Evolutionary conservation across 192 early-diverging fungal genomes (phyloP), one percentile per base, ranked within the genome.

Genomic region (Backusella macrospora): DNA sequence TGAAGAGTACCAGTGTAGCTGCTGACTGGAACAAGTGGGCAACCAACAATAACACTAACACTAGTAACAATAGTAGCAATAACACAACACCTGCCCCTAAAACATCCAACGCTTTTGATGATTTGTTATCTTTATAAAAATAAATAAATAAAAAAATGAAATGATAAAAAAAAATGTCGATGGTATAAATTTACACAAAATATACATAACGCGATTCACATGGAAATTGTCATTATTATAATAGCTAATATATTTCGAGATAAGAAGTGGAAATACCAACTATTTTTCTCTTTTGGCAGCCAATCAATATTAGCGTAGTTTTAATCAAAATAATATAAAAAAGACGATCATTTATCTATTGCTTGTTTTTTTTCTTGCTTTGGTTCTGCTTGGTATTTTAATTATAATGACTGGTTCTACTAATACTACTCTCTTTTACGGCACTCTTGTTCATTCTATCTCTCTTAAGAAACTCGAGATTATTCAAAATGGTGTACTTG

Each of bases 401-500:
- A 68, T 23, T 55, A 67, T 43, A 14, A 74, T 68, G 65, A 14
- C 21, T 59, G 3, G 6, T n/a, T 59, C 52, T 59, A 43, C 16
- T 71, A 5, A 47, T 40, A 40, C 5, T 46, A 68, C 65, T 62
- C 13, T 78, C 43, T 79, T 64, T 71, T 73, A 76, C 45, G 78
- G 77, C 42, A 76, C 77, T 18, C 38, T 74, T 23, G 72, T 79
- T 43, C 78, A 80, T 66, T 80, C 81, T 10, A 40, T 80, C 18
- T 55, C 72, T 34, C 39, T 77, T 10, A 79, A 80, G 16, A 70
- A 90, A 47, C 85, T 98, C 29, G 90, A 92, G 64, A 86, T 92
- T 71, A 82, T 93, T 29, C 65, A 83, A 16, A 83, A 86, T 62
- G 90, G 85, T 45, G 82, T 92, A 0, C 71, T 96, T 13, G 92